Conservation (phyloP, 2,329 filamentous ascomycete species). For the Diaporthe aspalathi region DNA sequence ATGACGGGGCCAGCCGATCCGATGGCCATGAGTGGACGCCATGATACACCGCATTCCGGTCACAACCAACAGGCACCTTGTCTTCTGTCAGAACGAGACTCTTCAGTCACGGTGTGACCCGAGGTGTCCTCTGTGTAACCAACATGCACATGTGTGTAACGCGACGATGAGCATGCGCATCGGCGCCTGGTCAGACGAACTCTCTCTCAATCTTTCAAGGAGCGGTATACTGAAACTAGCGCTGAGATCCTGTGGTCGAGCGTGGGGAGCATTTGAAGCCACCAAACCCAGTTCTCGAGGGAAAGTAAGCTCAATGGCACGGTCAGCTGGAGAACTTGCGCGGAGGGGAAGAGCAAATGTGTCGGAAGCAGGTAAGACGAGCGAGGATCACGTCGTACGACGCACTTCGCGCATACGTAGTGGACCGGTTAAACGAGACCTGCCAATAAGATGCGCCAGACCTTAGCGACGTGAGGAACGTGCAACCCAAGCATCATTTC, state of each 20-base stretch:
- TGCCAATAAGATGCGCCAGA: slow-evolving; percentile 13
- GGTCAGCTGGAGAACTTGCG: slow-evolving; percentile 14
- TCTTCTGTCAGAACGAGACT: slow-evolving; percentile 7
- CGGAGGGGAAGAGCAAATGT: slow-evolving; percentile 23
- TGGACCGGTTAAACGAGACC: slow-evolving; percentile 24
- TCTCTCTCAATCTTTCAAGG: background rate
- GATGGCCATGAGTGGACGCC: background rate
- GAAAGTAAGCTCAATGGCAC: slow-evolving; percentile 8
- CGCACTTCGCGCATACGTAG: slow-evolving; percentile 12
- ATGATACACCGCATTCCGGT: slow-evolving; percentile 12
- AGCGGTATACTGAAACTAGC: slow-evolving; percentile 6
- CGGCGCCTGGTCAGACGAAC: slow-evolving; percentile 17
- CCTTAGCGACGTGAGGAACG: slow-evolving; percentile 22
- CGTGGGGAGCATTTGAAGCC: slow-evolving; percentile 11
- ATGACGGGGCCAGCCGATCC: slow-evolving; percentile 12
- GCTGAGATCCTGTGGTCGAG: slow-evolving; percentile 1
- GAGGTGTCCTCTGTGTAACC: background rate
- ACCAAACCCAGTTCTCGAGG: background rate
- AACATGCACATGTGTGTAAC: slow-evolving; percentile 5
- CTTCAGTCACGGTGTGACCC: background rate
- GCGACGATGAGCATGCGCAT: slow-evolving; percentile 18
- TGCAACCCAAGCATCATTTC: slow-evolving; percentile 26
- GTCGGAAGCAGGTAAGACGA: slow-evolving; percentile 28
- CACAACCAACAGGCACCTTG: slow-evolving; percentile 4
- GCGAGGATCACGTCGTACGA: slow-evolving; percentile 28